Evolutionary conservation across 202 grass and related monocot genomes (phyloP), one percentile per base, ranked within the genome.

Genomic region (Brachypodium distachyon): DNA sequence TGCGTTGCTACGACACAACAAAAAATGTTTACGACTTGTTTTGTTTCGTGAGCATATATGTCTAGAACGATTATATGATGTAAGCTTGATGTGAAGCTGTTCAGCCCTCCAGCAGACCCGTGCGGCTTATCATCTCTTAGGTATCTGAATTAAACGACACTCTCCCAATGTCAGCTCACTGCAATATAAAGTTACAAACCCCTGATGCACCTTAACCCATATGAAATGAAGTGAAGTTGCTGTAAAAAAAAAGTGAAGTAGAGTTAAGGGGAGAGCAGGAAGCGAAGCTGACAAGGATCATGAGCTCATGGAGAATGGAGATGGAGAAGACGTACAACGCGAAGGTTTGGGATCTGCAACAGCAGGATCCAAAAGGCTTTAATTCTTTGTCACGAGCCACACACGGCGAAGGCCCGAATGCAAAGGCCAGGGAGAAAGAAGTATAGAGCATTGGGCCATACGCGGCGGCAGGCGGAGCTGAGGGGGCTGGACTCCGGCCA

Each of bases 61-160:
- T n/a, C n/a, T n/a, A n/a, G n/a, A n/a, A n/a, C n/a, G n/a, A n/a
- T n/a, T n/a, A n/a, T n/a, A 99, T 93, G 77, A 99, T 93, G 76
- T 84, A 78, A 85, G 93, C 96, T 81, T 90, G n/a, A n/a, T n/a
- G n/a, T 90, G 80, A 93, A 99, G 67, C 85, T 96, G 73, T 96
- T 96, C 61, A 99, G 92, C 40, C 92, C 92, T 89, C 96, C 96
- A 40, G 92, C 96, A 1, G 92, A 96, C 17, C 92, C 96, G 19
- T 93, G 96, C 10, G 96, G 96, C 78, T 99, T 99, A 7, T 99
- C 96, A 81, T 99, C 96, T 55, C 67, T 90, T 37, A 99, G 89
- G 72, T 99, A 99, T 77, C 96, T 96, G 74, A 38, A 77, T 82
- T 16, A 47, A 58, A 55, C n/a, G 72, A 1, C 25, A 38, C 5